These are phyloP conservation scores for Mentha longifolia DNA, from an alignment of 257 asterid species.

Conservation along the genomic window DNA sequence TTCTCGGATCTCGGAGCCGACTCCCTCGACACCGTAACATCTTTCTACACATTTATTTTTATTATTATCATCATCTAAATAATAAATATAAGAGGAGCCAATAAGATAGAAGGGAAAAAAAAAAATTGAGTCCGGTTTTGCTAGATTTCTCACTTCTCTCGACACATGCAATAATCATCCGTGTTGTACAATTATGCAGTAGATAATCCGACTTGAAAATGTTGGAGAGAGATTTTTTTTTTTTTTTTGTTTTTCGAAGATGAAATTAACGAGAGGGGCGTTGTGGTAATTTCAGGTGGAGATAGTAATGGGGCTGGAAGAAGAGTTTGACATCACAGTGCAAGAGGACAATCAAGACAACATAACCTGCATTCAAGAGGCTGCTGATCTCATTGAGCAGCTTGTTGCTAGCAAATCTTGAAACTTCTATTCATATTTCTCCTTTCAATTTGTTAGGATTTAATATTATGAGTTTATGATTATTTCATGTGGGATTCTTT, in stretches of 20 bases:
- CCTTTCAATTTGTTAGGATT: background rate
- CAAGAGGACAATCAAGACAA: slow-evolving; percentile 74
- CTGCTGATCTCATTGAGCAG: slow-evolving; percentile 76
- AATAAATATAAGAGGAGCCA: background rate
- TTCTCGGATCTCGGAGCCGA: slow-evolving; percentile 77
- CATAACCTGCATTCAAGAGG: slow-evolving; percentile 72
- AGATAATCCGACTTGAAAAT: background rate
- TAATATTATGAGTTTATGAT: background rate
- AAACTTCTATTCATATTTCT: background rate
- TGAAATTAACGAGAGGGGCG: background rate
- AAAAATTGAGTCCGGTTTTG: too few species aligned
- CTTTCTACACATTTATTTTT: too few species aligned
- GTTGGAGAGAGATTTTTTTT: background rate
- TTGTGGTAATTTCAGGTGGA: slow-evolving; percentile 58
- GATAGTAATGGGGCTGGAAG: slow-evolving; percentile 83
- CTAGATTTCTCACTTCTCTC: background rate
- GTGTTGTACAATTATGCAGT: background rate
- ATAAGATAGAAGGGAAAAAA: too few species aligned
- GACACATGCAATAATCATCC: background rate
- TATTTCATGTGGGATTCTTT: background rate
- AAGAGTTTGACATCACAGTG: slow-evolving; percentile 65
- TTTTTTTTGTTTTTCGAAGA: background rate
- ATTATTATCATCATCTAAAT: background rate
- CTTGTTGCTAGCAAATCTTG: slow-evolving; percentile 46
- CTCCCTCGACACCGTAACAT: slow-evolving; percentile 72